Conservation (phyloP, 371 early-diverging fungal genomes). For the Nematocida sp. region DNA sequence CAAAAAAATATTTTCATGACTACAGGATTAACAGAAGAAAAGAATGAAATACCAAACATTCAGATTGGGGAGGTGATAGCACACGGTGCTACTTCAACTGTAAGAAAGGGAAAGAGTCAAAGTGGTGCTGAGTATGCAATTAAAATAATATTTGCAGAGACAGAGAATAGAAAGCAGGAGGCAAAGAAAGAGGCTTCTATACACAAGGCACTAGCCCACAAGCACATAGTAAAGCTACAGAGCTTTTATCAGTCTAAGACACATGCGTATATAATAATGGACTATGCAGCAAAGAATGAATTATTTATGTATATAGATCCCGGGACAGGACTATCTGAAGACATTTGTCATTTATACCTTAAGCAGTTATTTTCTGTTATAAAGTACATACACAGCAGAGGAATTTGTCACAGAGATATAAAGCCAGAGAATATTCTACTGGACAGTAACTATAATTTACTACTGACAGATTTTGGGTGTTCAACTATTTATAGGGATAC, state of each 20-base stretch:
- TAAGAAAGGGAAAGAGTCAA: constrained; percentile 54
- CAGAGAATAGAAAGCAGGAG: neutral
- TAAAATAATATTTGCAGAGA: constrained; percentile 63
- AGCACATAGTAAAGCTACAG: constrained; percentile 75
- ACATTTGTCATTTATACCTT: constrained; percentile 80
- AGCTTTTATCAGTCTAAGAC: constrained; percentile 72
- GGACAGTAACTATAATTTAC: constrained; percentile 72
- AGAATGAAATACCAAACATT: constrained; percentile 36
- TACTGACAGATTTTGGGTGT: constrained; percentile 74
- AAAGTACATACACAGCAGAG: constrained; percentile 70
- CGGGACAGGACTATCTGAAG: constrained; percentile 73
- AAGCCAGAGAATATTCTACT: constrained; percentile 76
- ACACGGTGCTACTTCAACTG: constrained; percentile 59
- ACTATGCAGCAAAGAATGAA: constrained; percentile 72
- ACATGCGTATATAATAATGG: constrained; percentile 78
- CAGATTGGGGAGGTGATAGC: constrained; percentile 58
- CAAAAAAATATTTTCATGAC: constrained; percentile 21
- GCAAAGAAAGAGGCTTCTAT: constrained; percentile 77
- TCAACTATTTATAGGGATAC: constrained; percentile 72
- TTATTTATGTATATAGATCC: constrained; percentile 71
- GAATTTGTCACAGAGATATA: constrained; percentile 73
- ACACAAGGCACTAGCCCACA: constrained; percentile 77
- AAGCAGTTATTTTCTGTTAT: constrained; percentile 82
- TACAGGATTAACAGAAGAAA: neutral
- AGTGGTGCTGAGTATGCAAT: constrained; percentile 62